Evolutionary conservation across 305 asterid genomes (phyloP).

Genomic region (Rubia tinctorum): DNA sequence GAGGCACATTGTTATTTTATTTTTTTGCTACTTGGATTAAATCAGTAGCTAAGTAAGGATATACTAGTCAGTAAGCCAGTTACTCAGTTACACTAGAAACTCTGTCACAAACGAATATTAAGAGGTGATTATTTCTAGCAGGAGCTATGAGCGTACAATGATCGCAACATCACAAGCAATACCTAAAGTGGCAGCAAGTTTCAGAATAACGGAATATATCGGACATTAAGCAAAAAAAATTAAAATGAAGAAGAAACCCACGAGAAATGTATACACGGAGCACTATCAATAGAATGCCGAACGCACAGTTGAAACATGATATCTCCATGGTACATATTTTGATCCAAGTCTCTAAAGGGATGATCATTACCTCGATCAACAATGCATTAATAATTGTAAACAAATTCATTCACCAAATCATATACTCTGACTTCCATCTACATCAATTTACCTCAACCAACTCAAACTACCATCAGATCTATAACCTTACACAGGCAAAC

Average conservation of each 20-base stretch:
- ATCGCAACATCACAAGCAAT: background rate
- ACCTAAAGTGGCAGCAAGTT: background rate
- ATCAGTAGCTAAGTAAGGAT: background rate
- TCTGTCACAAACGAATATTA: background rate
- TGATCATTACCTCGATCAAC: background rate
- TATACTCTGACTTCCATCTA: background rate
- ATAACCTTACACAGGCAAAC: constrained; percentile 4
- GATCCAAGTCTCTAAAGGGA: background rate
- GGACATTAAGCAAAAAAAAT: background rate
- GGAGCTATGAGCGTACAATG: background rate
- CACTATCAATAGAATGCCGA: background rate
- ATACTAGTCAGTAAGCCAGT: background rate
- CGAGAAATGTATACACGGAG: background rate
- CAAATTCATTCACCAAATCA: background rate
- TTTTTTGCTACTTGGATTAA: background rate
- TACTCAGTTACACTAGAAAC: background rate
- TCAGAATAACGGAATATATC: background rate
- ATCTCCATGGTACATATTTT: background rate
- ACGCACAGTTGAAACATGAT: background rate
- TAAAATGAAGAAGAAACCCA: background rate
- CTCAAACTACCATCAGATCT: constrained; percentile 2
- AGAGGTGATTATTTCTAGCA: background rate
- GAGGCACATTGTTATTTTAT: background rate
- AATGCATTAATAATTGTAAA: background rate
- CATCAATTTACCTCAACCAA: constrained; percentile 2